Evolutionary conservation across 208 protist genomes (phyloP).

Genomic region (Zelonia costaricensis): DNA sequence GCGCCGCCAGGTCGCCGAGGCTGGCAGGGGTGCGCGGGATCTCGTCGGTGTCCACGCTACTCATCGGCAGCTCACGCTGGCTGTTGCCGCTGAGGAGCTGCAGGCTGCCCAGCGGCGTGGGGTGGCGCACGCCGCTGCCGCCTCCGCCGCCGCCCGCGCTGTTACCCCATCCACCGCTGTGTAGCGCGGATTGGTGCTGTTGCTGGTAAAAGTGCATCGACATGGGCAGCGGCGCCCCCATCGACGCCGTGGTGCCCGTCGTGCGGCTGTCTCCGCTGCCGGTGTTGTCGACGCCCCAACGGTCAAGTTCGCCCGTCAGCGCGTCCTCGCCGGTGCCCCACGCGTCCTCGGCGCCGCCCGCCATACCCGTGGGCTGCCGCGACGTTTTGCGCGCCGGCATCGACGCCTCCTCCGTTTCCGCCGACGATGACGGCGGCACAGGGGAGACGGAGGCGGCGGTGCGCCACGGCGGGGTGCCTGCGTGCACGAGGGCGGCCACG

Average conservation of each 20-base stretch:
- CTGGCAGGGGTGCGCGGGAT: slow-evolving; percentile 21
- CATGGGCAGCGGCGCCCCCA: too few species aligned
- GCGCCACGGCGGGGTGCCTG: too few species aligned
- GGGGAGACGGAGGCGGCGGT: too few species aligned
- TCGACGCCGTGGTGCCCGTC: not conserved
- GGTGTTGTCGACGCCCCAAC: slow-evolving; percentile 5
- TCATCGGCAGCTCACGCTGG: slow-evolving; percentile 8
- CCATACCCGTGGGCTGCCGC: not conserved
- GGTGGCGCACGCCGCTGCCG: not conserved
- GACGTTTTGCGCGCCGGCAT: not conserved
- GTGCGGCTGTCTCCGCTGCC: slow-evolving; percentile 1
- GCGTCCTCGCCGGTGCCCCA: not conserved
- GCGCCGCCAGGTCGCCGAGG: not conserved
- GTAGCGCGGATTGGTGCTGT: too few species aligned
- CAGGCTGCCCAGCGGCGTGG: slow-evolving; percentile 15
- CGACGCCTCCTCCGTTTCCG: too few species aligned
- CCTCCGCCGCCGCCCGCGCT: not conserved
- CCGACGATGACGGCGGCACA: too few species aligned
- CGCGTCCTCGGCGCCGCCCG: not conserved
- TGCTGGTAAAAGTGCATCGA: too few species aligned
- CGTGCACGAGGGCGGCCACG: too few species aligned
- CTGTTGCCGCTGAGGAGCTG: slow-evolving; percentile 9
- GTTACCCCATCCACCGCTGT: too few species aligned
- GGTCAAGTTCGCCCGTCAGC: not conserved
- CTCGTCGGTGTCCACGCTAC: slow-evolving; percentile 5